Base-by-base conservation (phyloP, 2,329 filamentous ascomycete genomes). In the Colletotrichum cordylinicola region DNA sequence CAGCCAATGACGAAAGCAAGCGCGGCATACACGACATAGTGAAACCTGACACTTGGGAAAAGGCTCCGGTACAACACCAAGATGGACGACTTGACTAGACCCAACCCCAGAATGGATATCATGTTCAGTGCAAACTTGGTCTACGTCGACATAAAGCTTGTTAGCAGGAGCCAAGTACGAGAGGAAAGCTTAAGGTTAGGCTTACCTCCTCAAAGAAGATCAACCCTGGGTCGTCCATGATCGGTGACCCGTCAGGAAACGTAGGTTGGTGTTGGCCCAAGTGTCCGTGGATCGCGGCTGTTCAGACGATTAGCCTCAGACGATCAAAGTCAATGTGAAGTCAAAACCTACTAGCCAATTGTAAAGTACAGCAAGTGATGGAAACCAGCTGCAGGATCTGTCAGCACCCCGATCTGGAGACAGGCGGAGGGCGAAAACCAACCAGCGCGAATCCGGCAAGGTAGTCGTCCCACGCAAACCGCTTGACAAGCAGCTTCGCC, bases 51-150 rank as follows among this genome's bases (percentile, higher is more conserved):
- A 21, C 76, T 74, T 13, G 77, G 76, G 76, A 85, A 84, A 16
- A 84, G 83, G 15, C 80, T 81, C 12, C 81, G 79, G 76, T 84
- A 85, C 1, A 84, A 79, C 8, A 84, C 77, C 39, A 85, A 78
- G 37, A 84, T 82, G 35, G 81, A 83, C 64, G 81, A 78, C 62
- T 85, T 84, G 70, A 81, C 81, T 39, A 82, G 75, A 56, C 80
- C 82, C 62, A 84, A 80, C 58, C 80, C 78, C 12, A 80, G 77
- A 48, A 83, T 83, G 74, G 84, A 85, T 33, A 81, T 65, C 70
- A 76, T 76, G 16, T 76, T 76, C 37, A 76, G 18, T 24, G 70
- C 70, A 58, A 74, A 76, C 61, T 76, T 76, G 27, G 70, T 70
- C 74, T 74, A 24, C 2, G 13, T 24, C 18, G 31, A 18, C 43